These are phyloP conservation scores for Lichtheimia ramosa DNA, from an alignment of 371 early-diverging fungal species.

Conservation along the genomic window DNA sequence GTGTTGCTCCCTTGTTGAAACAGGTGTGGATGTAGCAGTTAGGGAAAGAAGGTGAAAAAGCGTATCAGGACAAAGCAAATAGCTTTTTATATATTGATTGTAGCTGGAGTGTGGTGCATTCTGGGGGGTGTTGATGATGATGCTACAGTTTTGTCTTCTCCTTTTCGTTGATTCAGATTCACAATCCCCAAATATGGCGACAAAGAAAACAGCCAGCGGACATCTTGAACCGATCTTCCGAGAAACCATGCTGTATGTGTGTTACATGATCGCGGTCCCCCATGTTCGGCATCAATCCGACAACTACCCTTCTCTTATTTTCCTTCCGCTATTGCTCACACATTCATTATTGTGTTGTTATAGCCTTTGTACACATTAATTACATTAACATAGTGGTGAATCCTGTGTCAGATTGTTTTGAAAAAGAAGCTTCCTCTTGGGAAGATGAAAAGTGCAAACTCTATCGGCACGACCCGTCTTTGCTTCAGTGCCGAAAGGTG, in stretches of 20 bases:
- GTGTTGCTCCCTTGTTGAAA: neutral
- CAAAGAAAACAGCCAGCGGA: neutral
- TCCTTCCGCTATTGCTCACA: too few species aligned
- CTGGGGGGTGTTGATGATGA: slow-evolving; percentile 1
- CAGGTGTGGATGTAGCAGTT: neutral
- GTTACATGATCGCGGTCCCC: too few species aligned
- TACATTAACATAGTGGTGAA: too few species aligned
- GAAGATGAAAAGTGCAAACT: too few species aligned
- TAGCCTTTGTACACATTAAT: too few species aligned
- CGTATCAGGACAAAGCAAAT: neutral
- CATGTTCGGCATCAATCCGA: too few species aligned
- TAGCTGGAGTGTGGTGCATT: neutral
- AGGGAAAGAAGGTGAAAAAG: neutral
- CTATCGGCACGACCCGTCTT: too few species aligned
- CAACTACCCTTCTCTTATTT: too few species aligned
- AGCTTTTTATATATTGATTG: neutral
- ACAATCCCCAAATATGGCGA: neutral
- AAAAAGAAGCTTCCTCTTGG: too few species aligned
- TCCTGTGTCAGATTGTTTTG: too few species aligned
- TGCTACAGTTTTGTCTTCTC: neutral
- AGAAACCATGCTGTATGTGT: neutral
- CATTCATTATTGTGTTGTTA: too few species aligned
- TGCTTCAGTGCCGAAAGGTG: too few species aligned
- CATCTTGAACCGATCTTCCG: neutral
- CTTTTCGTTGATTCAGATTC: neutral